Evolutionary conservation across 2,329 filamentous ascomycete species (phyloP).

Genomic region (Sclerotinia spermophila): DNA sequence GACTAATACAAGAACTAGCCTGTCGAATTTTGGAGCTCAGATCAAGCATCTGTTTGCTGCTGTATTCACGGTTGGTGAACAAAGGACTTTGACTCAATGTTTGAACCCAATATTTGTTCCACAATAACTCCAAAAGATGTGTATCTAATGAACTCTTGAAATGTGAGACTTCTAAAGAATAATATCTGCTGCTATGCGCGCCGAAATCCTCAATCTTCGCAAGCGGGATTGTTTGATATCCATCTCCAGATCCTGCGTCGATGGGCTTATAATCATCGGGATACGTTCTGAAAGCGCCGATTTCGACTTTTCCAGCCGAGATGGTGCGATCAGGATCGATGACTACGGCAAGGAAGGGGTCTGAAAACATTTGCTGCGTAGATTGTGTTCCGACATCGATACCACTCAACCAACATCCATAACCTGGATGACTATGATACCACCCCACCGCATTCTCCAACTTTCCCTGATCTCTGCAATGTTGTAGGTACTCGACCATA

Average conservation of each 20-base stretch:
- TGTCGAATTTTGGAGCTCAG: conserved; percentile 77
- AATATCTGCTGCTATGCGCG: conserved; percentile 86
- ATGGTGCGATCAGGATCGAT: conserved; percentile 96
- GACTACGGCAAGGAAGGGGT: conserved; percentile 93
- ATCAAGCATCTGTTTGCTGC: conserved; percentile 87
- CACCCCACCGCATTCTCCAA: conserved; percentile 93
- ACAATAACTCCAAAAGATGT: conserved; percentile 80
- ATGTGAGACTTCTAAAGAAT: conserved; percentile 84
- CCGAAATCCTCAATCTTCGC: conserved; percentile 95
- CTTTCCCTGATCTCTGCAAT: conserved; percentile 71
- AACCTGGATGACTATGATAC: conserved; percentile 97
- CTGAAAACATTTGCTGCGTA: conserved; percentile 78
- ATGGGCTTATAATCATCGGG: conserved; percentile 67
- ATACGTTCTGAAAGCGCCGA: conserved; percentile 92
- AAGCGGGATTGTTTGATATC: conserved; percentile 78
- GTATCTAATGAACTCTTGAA: conserved; percentile 92
- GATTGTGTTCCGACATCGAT: conserved; percentile 91
- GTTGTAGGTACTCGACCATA: conserved; percentile 79
- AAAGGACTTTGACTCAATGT: conserved; percentile 89
- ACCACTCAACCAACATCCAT: conserved; percentile 95
- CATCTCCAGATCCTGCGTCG: conserved; percentile 47
- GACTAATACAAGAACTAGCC: conserved; percentile 45
- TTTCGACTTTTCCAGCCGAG: conserved; percentile 88
- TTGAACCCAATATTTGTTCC: conserved; percentile 99
- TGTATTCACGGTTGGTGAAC: conserved; percentile 88